These are phyloP conservation scores for Ustilago vetiveriae DNA, from an alignment of 1,284 basidiomycete genomes.

Conservation along the genomic window DNA sequence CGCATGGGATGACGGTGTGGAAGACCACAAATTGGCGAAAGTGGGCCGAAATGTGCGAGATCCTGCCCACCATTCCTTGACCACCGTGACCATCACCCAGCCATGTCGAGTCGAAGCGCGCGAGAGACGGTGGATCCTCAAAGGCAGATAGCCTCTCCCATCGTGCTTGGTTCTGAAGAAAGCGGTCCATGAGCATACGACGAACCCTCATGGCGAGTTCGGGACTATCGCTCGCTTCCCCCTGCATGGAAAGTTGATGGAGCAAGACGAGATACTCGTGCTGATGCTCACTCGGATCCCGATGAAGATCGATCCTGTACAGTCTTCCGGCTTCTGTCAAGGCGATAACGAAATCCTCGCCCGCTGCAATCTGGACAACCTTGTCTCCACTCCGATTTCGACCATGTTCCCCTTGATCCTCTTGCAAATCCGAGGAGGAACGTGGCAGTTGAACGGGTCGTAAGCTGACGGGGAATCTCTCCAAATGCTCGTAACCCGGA, in stretches of 20 bases:
- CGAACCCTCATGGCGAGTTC: too few species aligned
- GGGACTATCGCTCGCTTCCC: too few species aligned
- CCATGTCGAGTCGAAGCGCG: conserved; percentile 18
- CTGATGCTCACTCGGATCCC: neutral
- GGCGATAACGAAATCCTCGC: conserved; percentile 48
- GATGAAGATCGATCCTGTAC: conserved; percentile 34
- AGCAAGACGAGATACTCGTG: neutral
- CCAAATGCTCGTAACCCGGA: conserved; percentile 5
- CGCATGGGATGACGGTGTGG: conserved; percentile 73
- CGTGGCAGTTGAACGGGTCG: conserved; percentile 9
- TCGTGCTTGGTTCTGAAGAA: conserved; percentile 2
- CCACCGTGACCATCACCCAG: neutral
- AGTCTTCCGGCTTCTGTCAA: conserved; percentile 40
- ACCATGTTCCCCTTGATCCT: too few species aligned
- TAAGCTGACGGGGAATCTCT: conserved; percentile 14
- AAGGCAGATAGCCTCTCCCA: conserved; percentile 22
- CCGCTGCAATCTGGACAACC: conserved; percentile 43
- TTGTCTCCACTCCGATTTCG: neutral
- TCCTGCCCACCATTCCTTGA: conserved; percentile 33
- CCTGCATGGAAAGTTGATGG: neutral
- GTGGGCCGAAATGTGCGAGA: conserved; percentile 80
- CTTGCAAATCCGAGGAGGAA: neutral
- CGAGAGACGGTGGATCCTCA: conserved; percentile 2
- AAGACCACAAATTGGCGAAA: conserved; percentile 82
- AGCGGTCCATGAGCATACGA: too few species aligned